Evolutionary conservation across 2,329 filamentous ascomycete genomes (phyloP), one percentile per base, ranked within the genome.

Genomic region (Phaeosphaeria sp.): DNA sequence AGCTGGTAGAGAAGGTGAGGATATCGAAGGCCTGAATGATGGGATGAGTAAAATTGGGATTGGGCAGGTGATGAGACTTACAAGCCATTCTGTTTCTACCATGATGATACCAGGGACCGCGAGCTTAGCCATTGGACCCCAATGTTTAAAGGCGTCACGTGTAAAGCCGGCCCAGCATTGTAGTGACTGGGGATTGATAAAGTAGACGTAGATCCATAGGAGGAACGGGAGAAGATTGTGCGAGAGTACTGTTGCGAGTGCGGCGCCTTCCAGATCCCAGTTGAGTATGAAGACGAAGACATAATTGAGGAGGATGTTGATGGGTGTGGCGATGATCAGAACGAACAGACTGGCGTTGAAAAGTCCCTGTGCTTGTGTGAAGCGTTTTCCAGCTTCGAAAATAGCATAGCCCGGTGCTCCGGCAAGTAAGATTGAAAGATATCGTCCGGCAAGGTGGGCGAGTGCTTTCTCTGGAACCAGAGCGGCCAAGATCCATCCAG

Each of bases 61-160:
- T n/a, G 18, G 43, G 25, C 13, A 25, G 21, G n/a, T n/a, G n/a
- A n/a, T n/a, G n/a, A n/a, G 17, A 47, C 52, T 54, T 49, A 50
- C 73, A 0, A 77, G 65, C 71, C 74, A 77, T 55, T 77, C 74
- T 5, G 93, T 93, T 76, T 96, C 89, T 2, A 97, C 90, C 93
- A 97, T 97, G 62, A 97, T 81, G 76, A 98, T 89, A 4, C 94
- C 94, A 0, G 94, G 93, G 18, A 97, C 80, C 0, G 93, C 92
- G n/a, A 98, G 87, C 47, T 87, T 87, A 64, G 97, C 85, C 94
- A 96, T 96, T 10, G 89, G 89, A 0, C 85, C 83, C 91, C 91
- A 95, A 69, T 94, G 92, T 20, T 81, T 79, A 57, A 92, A 83
- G 0, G 90, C 89, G 25, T 85, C 84, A 64, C 77, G 82, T 4